phyloP scores from a whole-genome alignment of 169 alveolate species.

The Plasmodium malariae region DNA sequence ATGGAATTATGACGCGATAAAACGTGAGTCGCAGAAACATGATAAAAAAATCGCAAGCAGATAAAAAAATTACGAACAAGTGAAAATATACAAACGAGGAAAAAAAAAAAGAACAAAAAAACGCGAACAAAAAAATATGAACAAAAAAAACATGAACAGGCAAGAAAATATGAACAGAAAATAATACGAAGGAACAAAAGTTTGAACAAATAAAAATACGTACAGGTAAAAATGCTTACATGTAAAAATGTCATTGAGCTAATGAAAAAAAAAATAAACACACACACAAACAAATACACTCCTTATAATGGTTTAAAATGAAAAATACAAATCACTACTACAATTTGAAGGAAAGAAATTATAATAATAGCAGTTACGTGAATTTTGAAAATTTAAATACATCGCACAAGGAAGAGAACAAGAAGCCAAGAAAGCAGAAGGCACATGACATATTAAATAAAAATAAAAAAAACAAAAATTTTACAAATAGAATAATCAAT shows the following conservation, averaged over 20 bases:
- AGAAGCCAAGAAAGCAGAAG: slow-evolving; percentile 14
- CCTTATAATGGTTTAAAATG: slow-evolving; percentile 29
- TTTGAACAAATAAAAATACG: neutral
- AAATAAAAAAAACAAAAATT: slow-evolving; percentile 3
- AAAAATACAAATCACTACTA: slow-evolving; percentile 40
- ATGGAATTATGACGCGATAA: too few species aligned
- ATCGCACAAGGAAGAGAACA: neutral
- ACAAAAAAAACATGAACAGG: neutral
- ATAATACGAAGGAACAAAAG: neutral
- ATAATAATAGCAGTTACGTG: neutral
- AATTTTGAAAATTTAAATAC: slow-evolving; percentile 1
- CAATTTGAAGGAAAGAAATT: slow-evolving; percentile 7
- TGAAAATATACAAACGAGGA: too few species aligned
- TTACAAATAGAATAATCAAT: slow-evolving; percentile 1
- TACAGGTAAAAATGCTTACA: neutral
- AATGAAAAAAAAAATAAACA: too few species aligned
- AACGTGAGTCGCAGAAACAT: too few species aligned
- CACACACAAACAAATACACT: neutral
- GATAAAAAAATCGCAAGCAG: too few species aligned
- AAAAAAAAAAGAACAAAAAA: too few species aligned
- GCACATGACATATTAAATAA: slow-evolving; percentile 1
- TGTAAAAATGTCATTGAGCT: neutral
- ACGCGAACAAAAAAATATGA: slow-evolving; percentile 6
- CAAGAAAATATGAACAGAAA: neutral
- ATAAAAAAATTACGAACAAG: too few species aligned